Base-by-base conservation (phyloP, 2,329 filamentous ascomycete species). In the Triangularia verruculosa region DNA sequence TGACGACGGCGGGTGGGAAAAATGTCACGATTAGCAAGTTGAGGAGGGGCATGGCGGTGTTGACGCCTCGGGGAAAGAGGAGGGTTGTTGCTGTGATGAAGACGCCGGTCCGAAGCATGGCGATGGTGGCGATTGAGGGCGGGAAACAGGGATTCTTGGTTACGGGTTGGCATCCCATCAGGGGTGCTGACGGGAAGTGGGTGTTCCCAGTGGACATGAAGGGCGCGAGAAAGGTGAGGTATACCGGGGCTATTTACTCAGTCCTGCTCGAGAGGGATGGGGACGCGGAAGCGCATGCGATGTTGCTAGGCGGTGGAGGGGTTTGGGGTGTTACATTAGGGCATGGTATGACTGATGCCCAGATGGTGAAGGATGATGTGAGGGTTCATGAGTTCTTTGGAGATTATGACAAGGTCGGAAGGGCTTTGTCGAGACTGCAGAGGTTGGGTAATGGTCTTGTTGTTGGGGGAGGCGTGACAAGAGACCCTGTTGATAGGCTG, bases 141-240 rank as follows among this genome's bases (percentile, higher is more conserved):
- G 64, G 64, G 13, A 34, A 39, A 15, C n/a, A 7, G n/a, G 57
- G 57, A 1, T 74, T 87, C 7, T 70, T 82, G 6, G 79, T 87
- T 27, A 88, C 86, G 24, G 81, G 82, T 0, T 88, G 84, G 83
- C 86, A 89, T 70, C 86, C 86, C 1, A 72, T 89, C 2, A 67
- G 55, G 39, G 51, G 63, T 32, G 59, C 63, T 34, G 59, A 64
- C 2, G 22, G 32, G 1, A 27, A 20, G 39, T 75, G 73, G 74
- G 59, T 59, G 25, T 74, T 74, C 52, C 74, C 74, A 0, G 76
- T 71, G 0, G 65, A 79, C 0, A 68, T 79, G 1, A 28, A 27
- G 51, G 72, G 76, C 0, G 67, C 72, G 0, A 59, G 69, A 1
- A 20, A 67, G 6, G 73, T 79, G 0, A 68, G 73, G 2, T 86